Evolutionary conservation across 495 filamentous ascomycete genomes (phyloP).

Genomic region (Chaetomidium leptoderma): DNA sequence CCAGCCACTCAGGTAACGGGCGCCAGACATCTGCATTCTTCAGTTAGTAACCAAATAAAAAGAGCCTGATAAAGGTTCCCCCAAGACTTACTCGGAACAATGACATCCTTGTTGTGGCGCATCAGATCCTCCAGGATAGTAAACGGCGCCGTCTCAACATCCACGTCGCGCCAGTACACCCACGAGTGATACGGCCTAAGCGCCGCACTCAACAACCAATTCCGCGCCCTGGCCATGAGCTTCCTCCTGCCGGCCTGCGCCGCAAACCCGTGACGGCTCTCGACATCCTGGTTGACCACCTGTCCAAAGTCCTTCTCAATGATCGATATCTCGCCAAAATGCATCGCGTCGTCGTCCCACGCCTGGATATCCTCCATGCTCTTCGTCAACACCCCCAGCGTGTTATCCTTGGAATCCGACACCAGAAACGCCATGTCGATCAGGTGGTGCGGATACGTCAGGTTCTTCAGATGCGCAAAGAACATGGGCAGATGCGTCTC

Average conservation of each 20-base stretch:
- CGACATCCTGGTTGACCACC: constrained; percentile 95
- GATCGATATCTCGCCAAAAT: constrained; percentile 95
- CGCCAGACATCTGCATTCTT: constrained; percentile 82
- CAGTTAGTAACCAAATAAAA: constrained; percentile 3
- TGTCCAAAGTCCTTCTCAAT: constrained; percentile 99
- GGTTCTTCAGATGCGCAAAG: constrained; percentile 90
- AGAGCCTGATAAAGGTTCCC: neutral
- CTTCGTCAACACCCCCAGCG: constrained; percentile 66
- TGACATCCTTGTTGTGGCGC: constrained; percentile 98
- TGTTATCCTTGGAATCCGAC: constrained; percentile 93
- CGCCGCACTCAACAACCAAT: constrained; percentile 94
- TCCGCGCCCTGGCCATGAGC: constrained; percentile 95
- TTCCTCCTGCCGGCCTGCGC: constrained; percentile 92
- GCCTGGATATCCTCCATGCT: constrained; percentile 78
- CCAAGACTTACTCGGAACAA: constrained; percentile 83
- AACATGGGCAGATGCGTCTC: constrained; percentile 95
- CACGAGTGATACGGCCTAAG: constrained; percentile 93
- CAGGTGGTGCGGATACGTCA: constrained; percentile 95
- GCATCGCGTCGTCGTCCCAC: constrained; percentile 66
- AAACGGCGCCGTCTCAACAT: constrained; percentile 93
- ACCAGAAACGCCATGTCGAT: constrained; percentile 97
- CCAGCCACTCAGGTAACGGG: constrained; percentile 96
- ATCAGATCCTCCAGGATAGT: constrained; percentile 98
- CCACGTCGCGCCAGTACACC: constrained; percentile 99
- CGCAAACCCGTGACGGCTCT: constrained; percentile 95